Base-by-base conservation (phyloP, 73 alveolate genomes). In the Durusdinium trenchii region DNA sequence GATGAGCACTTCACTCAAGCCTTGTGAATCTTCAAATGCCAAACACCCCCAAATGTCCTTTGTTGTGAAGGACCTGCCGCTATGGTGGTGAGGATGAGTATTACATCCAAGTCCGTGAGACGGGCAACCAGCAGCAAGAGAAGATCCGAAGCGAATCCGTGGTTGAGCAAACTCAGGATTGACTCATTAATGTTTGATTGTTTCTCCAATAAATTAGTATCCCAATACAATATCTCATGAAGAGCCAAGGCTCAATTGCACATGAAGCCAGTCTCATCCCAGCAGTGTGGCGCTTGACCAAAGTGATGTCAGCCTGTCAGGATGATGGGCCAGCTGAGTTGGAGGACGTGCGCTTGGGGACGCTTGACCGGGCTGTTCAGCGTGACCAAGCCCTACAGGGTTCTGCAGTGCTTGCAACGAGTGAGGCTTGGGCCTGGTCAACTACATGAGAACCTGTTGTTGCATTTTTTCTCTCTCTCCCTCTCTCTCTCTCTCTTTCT, bases 1-100 rank as follows among this genome's bases (percentile, higher is more conserved):
- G n/a, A n/a, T n/a, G n/a, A n/a, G n/a, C n/a, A n/a, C n/a, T n/a
- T n/a, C n/a, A n/a, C n/a, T n/a, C n/a, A n/a, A n/a, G n/a, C n/a
- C n/a, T n/a, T n/a, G n/a, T n/a, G n/a, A n/a, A n/a, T n/a, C n/a
- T n/a, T n/a, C n/a, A n/a, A n/a, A n/a, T n/a, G n/a, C n/a, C n/a
- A n/a, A n/a, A n/a, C n/a, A 10, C 35, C 42, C 43, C 30, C 86
- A 42, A n/a, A 14, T 2, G 40, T 54, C n/a, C 18, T 36, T 45
- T 79, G 30, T 26, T 46, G 6, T 48, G 36, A 26, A 82, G 93
- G 93, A 32, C 9, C 3, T 47, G 93, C 50, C 3, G 50, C 38
- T 82, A 82, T 32, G 93, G 93, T 0, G 93, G 93, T 6, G 93
- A 82, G 5, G 73, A 30, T 35, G 93, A 82, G 35, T 82, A 82